Conservation (phyloP, 306 rosid species). For the Adenanthera pavonina region DNA sequence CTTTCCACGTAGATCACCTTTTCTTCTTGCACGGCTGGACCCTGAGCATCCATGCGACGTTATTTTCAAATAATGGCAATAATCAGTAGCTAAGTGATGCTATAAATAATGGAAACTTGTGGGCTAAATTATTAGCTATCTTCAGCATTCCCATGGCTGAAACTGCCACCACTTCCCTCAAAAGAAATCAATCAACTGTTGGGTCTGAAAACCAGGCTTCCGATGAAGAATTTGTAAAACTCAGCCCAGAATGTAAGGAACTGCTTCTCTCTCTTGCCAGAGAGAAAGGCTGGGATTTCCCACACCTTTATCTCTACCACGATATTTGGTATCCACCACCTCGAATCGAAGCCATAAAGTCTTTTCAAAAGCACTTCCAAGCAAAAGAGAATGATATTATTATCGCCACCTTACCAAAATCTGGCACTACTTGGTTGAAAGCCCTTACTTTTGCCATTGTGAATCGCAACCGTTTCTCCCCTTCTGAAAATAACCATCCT, state of each 20-base stretch:
- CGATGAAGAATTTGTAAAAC: background rate
- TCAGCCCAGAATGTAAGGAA: slow-evolving; percentile 36
- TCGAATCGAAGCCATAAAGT: slow-evolving; percentile 34
- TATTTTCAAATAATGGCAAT: too few relatives aligned
- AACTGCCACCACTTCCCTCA: background rate
- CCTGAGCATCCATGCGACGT: too few relatives aligned
- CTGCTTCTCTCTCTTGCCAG: slow-evolving; percentile 49
- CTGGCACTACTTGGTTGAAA: too few relatives aligned
- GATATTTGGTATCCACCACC: slow-evolving; percentile 47
- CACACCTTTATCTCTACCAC: slow-evolving; percentile 39
- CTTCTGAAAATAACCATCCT: slow-evolving; percentile 35
- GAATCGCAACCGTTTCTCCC: slow-evolving; percentile 22
- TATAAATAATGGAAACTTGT: too few relatives aligned
- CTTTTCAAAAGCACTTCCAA: slow-evolving; percentile 42
- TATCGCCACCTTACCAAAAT: slow-evolving; percentile 12
- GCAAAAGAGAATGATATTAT: slow-evolving; percentile 29
- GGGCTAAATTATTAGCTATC: too few relatives aligned
- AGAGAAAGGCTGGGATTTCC: slow-evolving; percentile 40
- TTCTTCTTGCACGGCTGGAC: too few relatives aligned
- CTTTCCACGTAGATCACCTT: too few relatives aligned
- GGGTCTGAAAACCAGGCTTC: background rate
- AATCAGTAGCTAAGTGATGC: too few relatives aligned
- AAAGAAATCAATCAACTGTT: background rate
- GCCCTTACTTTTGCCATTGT: background rate
- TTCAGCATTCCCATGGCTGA: background rate